Base-by-base conservation (phyloP, 139 green algal species). In the Diplosphaera chodatii region DNA sequence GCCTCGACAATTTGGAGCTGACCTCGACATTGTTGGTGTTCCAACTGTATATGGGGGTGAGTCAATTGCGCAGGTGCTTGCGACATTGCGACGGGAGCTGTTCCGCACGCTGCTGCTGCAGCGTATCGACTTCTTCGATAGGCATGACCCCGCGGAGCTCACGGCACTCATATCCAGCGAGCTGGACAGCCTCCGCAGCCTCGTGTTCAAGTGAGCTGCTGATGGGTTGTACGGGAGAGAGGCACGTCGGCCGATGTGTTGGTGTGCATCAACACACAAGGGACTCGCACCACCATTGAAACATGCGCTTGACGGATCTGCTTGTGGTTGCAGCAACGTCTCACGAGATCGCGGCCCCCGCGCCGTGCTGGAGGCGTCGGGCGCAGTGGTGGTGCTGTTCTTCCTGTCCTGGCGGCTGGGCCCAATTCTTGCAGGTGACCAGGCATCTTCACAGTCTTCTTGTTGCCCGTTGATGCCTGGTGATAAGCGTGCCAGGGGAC, bases 21-120 rank as follows among this genome's bases (percentile, higher is more conserved):
- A n/a, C n/a, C n/a, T n/a, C n/a, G n/a, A n/a, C n/a, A n/a, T n/a
- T n/a, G n/a, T n/a, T n/a, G n/a, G n/a, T n/a, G n/a, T n/a, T n/a
- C n/a, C n/a, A n/a, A n/a, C n/a, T n/a, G n/a, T n/a, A n/a, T n/a
- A n/a, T n/a, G n/a, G n/a, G n/a, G n/a, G n/a, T n/a, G n/a, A n/a
- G n/a, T n/a, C n/a, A n/a, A n/a, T 32, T 40, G 25, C 28, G 20
- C 64, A 73, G 74, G 80, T 90, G n/a, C 67, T 91, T 30, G 80
- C 84, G 4, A 78, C 76, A 0, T 70, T 91, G 62, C 82, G 90
- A 10, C 70, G 86, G 72, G 91, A 95, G 86, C 80, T 92, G 34
- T 96, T 95, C 78, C 74, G 90, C 32, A 86, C 80, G 13, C 83
- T 96, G 40, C 84, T 96, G 34, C 85, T 92, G 79, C 88, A 95